Evolutionary conservation across 2,329 filamentous ascomycete genomes (phyloP), one percentile per base, ranked within the genome.

Genomic region (Fusarium avenaceum): DNA sequence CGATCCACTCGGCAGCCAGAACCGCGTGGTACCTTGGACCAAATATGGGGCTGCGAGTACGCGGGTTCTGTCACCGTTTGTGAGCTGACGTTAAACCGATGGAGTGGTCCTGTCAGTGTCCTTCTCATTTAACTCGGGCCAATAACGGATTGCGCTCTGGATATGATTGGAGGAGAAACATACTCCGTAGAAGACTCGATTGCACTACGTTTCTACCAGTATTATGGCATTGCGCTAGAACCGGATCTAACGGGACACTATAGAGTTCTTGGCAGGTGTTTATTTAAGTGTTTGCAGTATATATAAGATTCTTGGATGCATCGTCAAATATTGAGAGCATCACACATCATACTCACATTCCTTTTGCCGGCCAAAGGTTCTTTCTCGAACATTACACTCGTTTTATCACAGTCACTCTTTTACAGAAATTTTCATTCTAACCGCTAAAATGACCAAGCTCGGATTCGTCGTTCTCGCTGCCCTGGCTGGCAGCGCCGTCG

Each of bases 401-500:
- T 63, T 63, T 44, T 6, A 17, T 33, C 14, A 15, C 30, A 20
- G 35, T 63, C 54, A 39, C 26, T 46, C 44, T 28, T 43, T 67
- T 39, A 17, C 35, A n/a, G 3, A 35, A n/a, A 11, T 13, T 39
- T 39, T 32, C 20, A 35, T 52, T 46, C 22, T 7, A 35, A 44
- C 8, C 14, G 9, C 24, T 53, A 67, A 54, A 22, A 70, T 70
- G 67, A 50, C 67, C 8, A 70, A 70, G 32, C 43, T 68, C 35
- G n/a, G 43, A 26, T 35, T 57, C 10, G 30, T 51, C 33, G 20
- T 70, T 3, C 19, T 70, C 24, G 28, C 67, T 52, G 67, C 67
- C 67, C 54, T 70, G 63, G 67, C 67, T 58, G 67, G 67, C 54
- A 70, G 57, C 51, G 49, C 51, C n/a, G 24, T 61, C 13, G 67